Evolutionary conservation across 768 basidiomycete genomes (phyloP), one percentile per base, ranked within the genome.

Genomic region (Pleurotus ostreatus): DNA sequence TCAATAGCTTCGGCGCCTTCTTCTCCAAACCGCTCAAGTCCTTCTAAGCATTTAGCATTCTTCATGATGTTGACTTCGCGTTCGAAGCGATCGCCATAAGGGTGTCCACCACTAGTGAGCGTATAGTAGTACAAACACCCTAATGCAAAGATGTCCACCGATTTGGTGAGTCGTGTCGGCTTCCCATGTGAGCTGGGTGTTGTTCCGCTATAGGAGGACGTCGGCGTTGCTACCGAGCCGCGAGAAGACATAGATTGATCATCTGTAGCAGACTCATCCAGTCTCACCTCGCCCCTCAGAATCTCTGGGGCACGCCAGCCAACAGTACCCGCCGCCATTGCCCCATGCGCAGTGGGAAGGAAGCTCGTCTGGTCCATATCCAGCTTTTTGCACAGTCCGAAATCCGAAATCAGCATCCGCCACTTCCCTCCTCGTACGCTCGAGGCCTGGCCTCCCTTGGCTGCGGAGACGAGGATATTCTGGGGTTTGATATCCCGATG

Each of bases 271-370:
- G 78, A 64, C 49, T 95, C 94, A 63, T 97, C 92, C 57, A 98
- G 77, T 68, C 91, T 92, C 56, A 99, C 96, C 55, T 97, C 93
- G 2, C 96, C 96, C 20, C 91, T 78, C 45, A 99, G 72, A 60
- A 98, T 94, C 73, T 99, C 97, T 0, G 97, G 97, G 0, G 97
- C 97, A 4, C 97, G 84, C 93, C 97, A 99, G 1, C 97, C 97
- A 16, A 95, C 88, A 0, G 95, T 96, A 12, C 97, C 97, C 8
- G 92, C 94, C 18, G 83, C 92, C 74, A 91, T 84, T 30, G 88
- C 83, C 5, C 96, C 93, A 65, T 95, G 89, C 13, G 85, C 84
- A 0, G 96, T 98, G 1, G 95, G 96, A 61, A 94, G 73, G 70
- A 98, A 98, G 65, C 92, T 94, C 49, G 94, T 95, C 78, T 98